A percentile compares a stretch with the other conserved stretches of the same genome.
Conservation (phyloP, 1,284 basidiomycete genomes). For the Ceratobasidium sp. region DNA sequence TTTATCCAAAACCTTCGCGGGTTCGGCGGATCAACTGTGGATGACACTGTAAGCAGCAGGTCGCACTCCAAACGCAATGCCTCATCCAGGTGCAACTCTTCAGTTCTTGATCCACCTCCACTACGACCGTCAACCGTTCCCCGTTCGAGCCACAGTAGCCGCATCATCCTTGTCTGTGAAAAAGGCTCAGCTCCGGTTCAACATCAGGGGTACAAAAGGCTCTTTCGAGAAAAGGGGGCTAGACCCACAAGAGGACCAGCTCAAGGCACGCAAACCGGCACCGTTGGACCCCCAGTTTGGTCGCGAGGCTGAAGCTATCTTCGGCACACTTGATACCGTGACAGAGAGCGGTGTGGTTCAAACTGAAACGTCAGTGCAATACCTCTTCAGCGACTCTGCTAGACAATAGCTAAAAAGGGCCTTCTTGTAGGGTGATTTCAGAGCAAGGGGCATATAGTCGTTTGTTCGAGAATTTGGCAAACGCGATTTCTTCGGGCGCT, state of each 20-base stretch:
- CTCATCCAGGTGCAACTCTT: background rate
- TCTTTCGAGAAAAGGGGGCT: conserved; percentile 80
- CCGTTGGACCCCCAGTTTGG: conserved; percentile 63
- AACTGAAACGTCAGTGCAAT: conserved; percentile 55
- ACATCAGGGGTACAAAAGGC: conserved; percentile 67
- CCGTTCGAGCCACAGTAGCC: conserved; percentile 34
- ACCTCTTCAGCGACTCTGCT: background rate
- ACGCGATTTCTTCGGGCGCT: conserved; percentile 66
- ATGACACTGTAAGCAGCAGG: conserved; percentile 67
- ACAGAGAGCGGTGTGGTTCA: conserved; percentile 61
- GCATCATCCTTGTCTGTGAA: conserved; percentile 45
- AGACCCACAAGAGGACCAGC: conserved; percentile 77
- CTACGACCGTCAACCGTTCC: conserved; percentile 34
- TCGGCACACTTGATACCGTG: conserved; percentile 69
- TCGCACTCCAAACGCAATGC: background rate
- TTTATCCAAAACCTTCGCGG: conserved; percentile 75
- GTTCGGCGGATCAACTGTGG: conserved; percentile 67
- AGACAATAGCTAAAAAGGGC: background rate
- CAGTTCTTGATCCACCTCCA: conserved; percentile 13
- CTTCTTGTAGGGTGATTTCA: conserved; percentile 55
- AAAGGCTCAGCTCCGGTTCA: conserved; percentile 45
- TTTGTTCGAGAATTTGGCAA: conserved; percentile 73
- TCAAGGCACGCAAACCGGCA: conserved; percentile 50
- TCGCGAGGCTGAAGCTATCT: conserved; percentile 68
- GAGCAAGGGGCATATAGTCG: conserved; percentile 69